Evolutionary conservation across 345 rosid species (phyloP), one percentile per base, ranked within the genome.

Genomic region (Aquilaria sinensis): DNA sequence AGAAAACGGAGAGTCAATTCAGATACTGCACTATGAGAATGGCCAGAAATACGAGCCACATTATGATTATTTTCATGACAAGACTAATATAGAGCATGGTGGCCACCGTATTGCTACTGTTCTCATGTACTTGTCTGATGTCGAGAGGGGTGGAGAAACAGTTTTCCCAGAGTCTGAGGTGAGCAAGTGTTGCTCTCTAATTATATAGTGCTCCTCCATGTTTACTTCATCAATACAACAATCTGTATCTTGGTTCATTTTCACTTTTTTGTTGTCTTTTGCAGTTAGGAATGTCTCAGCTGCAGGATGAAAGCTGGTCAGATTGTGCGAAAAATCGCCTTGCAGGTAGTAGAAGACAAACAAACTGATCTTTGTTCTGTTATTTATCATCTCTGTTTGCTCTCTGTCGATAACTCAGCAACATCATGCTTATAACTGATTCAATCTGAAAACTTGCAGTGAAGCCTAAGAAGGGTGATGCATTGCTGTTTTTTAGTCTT

Each of bases 41-140:
- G 95, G 95, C 62, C 90, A 90, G 34, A 86, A 90, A 79, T 90
- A 88, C 53, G 96, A 88, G 62, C 93, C 97, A 10, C 97, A 90
- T 77, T 80, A 53, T 65, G 97, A 90, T 75, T 90, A 61, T 74
- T 90, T 88, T 78, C 80, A 75, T 67, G 97, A 90, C 80, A 76
- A 70, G 69, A 74, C 51, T 11, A 88, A 86, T 70, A 78, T 61
- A 67, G 52, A 74, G 71, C 75, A 80, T 2, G 97, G 97, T 69
- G 96, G 97, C 56, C 92, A 88, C 51, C 81, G 97, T 58, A 57
- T 85, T 61, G 97, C 87, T 62, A 90, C 97, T 33, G 97, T 90
- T 11, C 60, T 90, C 77, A 90, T 90, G 97, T 90, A 90, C 73
- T 70, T 90, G 82, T 88, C 93, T 57, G 62, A 67, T 49, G 81